These are phyloP conservation scores for Penicillium sp. DNA, from an alignment of 2,329 filamentous ascomycete genomes.

Conservation along the genomic window DNA sequence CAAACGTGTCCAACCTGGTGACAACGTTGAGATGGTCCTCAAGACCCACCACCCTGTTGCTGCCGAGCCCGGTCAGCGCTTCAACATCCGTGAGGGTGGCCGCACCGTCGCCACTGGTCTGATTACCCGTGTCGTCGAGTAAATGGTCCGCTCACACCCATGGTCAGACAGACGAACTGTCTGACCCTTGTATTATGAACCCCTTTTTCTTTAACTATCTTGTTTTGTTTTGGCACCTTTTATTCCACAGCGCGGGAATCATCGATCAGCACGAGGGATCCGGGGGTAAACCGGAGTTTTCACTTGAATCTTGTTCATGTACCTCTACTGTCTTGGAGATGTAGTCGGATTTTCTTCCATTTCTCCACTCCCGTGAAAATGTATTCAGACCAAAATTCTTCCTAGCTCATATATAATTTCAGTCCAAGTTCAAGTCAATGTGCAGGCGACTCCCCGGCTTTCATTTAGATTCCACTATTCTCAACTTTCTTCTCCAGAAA, in stretches of 20 bases:
- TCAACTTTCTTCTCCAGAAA: neutral
- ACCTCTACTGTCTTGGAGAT: slow-evolving; percentile 36
- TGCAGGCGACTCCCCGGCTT: neutral
- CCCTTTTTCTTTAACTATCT: slow-evolving; percentile 28
- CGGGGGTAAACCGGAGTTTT: slow-evolving; percentile 36
- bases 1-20: slow-evolving; percentile 95
- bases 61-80: slow-evolving; percentile 86
- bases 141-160: slow-evolving; percentile 20
- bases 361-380: slow-evolving; percentile 33
- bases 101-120: slow-evolving; percentile 83
- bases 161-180: slow-evolving; percentile 15
- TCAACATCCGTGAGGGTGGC: slow-evolving; percentile 98
- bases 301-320: slow-evolving; percentile 37
- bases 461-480: neutral
- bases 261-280: slow-evolving; percentile 32
- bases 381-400: slow-evolving; percentile 22
- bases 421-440: slow-evolving; percentile 3
- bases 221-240: slow-evolving; percentile 31
- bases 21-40: slow-evolving; percentile 97
- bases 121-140: slow-evolving; percentile 67
- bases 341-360: slow-evolving; percentile 26
- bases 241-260: slow-evolving; percentile 38
- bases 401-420: slow-evolving; percentile 10
- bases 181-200: slow-evolving; percentile 37
- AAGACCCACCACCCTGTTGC: slow-evolving; percentile 82